Base-by-base conservation (phyloP, 345 rosid species). In the Orychophragmus violaceus region DNA sequence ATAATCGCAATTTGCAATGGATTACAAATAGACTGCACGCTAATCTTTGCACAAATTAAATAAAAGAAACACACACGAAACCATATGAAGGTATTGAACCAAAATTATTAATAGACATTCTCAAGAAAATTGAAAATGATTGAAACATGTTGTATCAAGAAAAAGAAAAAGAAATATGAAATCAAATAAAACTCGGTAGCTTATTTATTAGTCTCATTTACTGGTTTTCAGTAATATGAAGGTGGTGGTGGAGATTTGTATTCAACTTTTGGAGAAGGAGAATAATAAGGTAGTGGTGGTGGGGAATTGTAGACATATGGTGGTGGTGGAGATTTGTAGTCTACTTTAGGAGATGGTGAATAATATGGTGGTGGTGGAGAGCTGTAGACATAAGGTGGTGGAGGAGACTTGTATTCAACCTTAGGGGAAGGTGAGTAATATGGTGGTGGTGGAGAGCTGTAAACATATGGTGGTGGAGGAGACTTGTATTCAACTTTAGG, bases 311-410 rank as follows among this genome's bases (percentile, higher is more conserved):
- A 57, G 4, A 57, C 18, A 35, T 21, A 35, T 6, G 56, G 55
- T 30, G 27, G 21, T 46, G 67, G 67, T 12, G 67, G 67, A 12
- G 55, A 29, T 2, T 48, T 62, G 21, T 63, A 63, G 4, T 30
- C 57, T 2, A 63, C 55, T n/a, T 21, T 33, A 4, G 69, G 69
- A 1, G 49, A 36, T 6, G 59, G 60, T 1, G 68, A 64, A 5
- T 41, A 64, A n/a, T 24, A 51, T 3, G 48, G 58, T n/a, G 70
- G 62, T 51, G 69, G 42, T 14, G 71, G 71, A 2, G 71, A 68
- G 6, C 19, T 45, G 29, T 68, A 48, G 27, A 48, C 28, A 48
- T 48, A 48, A 3, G 71, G 55, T 46, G 25, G 51, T 39, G 70
- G 45, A 2, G 72, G 72, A 7, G 72, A 68, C 2, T 33, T 46